These are phyloP conservation scores for Vigna hirtella DNA, from an alignment of 306 rosid species.

Conservation along the genomic window DNA sequence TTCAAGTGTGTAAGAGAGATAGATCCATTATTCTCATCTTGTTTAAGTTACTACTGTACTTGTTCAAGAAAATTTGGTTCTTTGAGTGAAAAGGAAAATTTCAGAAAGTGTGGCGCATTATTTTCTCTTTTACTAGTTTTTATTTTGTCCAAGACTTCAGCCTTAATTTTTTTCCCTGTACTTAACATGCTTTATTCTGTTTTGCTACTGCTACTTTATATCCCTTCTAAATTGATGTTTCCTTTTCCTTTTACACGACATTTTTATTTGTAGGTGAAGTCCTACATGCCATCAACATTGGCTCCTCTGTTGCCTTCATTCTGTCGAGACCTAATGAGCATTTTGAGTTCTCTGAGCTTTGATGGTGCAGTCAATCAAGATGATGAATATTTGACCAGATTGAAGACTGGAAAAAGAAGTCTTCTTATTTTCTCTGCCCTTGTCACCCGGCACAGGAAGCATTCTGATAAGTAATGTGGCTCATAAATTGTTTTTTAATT, in stretches of 20 bases:
- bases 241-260: slow-evolving; percentile 16
- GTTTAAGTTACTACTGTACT: background rate
- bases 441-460: slow-evolving; percentile 83
- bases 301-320: slow-evolving; percentile 66
- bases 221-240: background rate
- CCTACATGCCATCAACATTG: slow-evolving; percentile 83
- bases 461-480: slow-evolving; percentile 77
- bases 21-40: slow-evolving; percentile 1
- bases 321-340: slow-evolving; percentile 67
- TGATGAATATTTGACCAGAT: slow-evolving; percentile 59
- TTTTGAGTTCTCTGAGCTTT: slow-evolving; percentile 71
- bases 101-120: background rate
- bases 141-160: background rate
- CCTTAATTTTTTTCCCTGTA: background rate
- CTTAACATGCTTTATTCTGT: slow-evolving; percentile 5
- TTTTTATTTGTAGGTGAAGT: slow-evolving; percentile 67
- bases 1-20: slow-evolving; percentile 15
- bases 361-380: slow-evolving; percentile 51
- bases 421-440: slow-evolving; percentile 72
- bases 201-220: background rate
- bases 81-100: background rate
- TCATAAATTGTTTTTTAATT: slow-evolving; percentile 29
- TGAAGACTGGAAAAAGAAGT: slow-evolving; percentile 87
- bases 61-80: background rate
- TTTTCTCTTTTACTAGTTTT: slow-evolving; percentile 30